Base-by-base conservation (phyloP, 176 grass and related monocot genomes). In the Leersia perrieri region DNA sequence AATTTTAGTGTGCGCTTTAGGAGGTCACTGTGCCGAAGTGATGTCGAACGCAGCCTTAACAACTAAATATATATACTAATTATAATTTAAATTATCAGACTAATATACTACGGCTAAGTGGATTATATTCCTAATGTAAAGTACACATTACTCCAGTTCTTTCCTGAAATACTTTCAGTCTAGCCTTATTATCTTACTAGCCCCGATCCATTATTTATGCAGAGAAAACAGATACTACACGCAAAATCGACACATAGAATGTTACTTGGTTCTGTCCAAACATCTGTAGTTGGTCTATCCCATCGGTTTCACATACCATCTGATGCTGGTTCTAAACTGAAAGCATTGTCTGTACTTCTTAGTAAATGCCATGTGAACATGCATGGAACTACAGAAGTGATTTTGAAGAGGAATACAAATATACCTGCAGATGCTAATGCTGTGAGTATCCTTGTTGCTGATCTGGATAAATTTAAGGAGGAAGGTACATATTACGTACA, bases 401-500 rank as follows among this genome's bases (percentile, higher is more conserved):
- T 97, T 18, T 85, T 97, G 85, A 92, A 92, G 78, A 87, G 94
- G 72, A 94, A 72, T 76, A 78, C 67, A 55, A 92, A 92, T 82
- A 88, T 97, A 94, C 75, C 82, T 74, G 94, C 89, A 76, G 94
- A 97, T 97, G 89, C 89, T 88, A 97, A 97, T 73, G 89, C 89
- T 76, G 87, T 97, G 27, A 97, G 94, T 68, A 79, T 94, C 36
- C 81, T 90, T 88, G 80, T 97, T 78, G 85, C 85, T 83, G 82
- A 88, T 88, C 72, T 89, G 75, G 79, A 86, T 82, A 75, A 74
- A 14, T 76, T 90, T 92, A 86, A 72, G 3, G 94, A 86, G 66
- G 82, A 86, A 92, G 94, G 91, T 97, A 94, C 78, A 23, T 53
- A 86, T 49, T 97, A 91, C 81, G 28, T 51, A 86, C 49, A 76